phyloP scores from a whole-genome alignment of 768 basidiomycete species.

The Psilocybe subaeruginosa region DNA sequence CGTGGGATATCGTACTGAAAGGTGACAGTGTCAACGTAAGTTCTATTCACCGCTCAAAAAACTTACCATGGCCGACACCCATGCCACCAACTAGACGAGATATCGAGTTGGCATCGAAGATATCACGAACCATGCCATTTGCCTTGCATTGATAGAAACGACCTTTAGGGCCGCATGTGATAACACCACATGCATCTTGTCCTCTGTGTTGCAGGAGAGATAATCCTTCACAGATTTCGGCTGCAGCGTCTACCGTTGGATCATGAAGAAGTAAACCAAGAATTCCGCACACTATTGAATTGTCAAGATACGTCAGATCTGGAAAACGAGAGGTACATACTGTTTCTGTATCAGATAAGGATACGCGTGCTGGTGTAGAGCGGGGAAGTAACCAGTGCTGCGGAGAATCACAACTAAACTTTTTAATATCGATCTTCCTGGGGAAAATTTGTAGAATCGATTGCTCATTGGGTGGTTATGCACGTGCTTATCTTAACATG shows the following conservation, averaged over 20 bases:
- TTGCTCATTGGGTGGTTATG: conserved; percentile 3
- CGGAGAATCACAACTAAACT: conserved; percentile 20
- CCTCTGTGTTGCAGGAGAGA: conserved; percentile 95
- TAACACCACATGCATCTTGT: conserved; percentile 97
- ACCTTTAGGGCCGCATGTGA: conserved; percentile 94
- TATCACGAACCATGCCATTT: conserved; percentile 98
- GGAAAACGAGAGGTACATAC: conserved; percentile 16
- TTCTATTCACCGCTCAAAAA: conserved; percentile 4
- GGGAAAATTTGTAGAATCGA: conserved; percentile 13
- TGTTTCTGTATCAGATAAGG: conserved; percentile 9
- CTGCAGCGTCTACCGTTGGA: conserved; percentile 69
- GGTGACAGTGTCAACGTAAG: conserved; percentile 12
- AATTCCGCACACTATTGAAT: conserved; percentile 81
- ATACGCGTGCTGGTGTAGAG: conserved; percentile 6
- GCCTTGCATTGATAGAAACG: conserved; percentile 98
- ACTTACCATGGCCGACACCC: conserved; percentile 94
- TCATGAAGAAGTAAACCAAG: conserved; percentile 87
- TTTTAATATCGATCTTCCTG: conserved; percentile 31
- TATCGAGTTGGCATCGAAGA: conserved; percentile 84
- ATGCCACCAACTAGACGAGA: conserved; percentile 86
- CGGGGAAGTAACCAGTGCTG: background rate
- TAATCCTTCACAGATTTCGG: conserved; percentile 94
- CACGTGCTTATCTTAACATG: background rate
- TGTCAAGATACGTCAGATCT: background rate
- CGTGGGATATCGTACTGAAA: conserved; percentile 92